Evolutionary conservation across 345 rosid genomes (phyloP).

Genomic region (Heritiera littoralis): DNA sequence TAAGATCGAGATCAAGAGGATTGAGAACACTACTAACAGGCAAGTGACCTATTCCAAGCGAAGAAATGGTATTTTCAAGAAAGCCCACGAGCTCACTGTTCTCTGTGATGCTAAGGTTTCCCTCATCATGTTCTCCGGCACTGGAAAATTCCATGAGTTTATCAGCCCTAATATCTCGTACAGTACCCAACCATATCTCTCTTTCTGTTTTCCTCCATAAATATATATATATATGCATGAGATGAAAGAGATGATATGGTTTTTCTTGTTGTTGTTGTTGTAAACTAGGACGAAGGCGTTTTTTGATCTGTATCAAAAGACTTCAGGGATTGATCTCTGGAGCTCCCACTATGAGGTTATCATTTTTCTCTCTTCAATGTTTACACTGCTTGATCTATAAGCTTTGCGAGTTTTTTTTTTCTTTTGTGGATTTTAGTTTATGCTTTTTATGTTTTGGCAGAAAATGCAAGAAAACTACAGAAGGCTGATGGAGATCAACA

Average conservation of each 20-base stretch:
- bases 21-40: constrained; percentile 61
- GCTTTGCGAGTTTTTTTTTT: neutral
- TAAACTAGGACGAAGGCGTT: constrained; percentile 44
- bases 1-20: constrained; percentile 63
- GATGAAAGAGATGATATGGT: neutral
- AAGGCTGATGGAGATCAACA: constrained; percentile 53
- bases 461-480: constrained; percentile 54
- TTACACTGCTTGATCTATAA: neutral
- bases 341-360: constrained; percentile 53
- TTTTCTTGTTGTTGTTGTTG: neutral
- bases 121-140: constrained; percentile 54
- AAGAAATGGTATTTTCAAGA: constrained; percentile 61
- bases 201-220: neutral
- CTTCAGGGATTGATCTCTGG: constrained; percentile 57
- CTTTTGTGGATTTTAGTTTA: neutral
- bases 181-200: neutral
- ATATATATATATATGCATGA: neutral
- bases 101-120: constrained; percentile 74
- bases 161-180: constrained; percentile 52
- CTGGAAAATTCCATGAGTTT: constrained; percentile 51
- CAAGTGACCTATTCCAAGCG: constrained; percentile 70
- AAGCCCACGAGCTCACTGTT: constrained; percentile 64
- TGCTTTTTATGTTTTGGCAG: constrained; percentile 29
- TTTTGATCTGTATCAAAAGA: constrained; percentile 50
- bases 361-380: neutral